Evolutionary conservation across 2,329 filamentous ascomycete genomes (phyloP).

Genomic region (Sclerotiophoma versabilis): DNA sequence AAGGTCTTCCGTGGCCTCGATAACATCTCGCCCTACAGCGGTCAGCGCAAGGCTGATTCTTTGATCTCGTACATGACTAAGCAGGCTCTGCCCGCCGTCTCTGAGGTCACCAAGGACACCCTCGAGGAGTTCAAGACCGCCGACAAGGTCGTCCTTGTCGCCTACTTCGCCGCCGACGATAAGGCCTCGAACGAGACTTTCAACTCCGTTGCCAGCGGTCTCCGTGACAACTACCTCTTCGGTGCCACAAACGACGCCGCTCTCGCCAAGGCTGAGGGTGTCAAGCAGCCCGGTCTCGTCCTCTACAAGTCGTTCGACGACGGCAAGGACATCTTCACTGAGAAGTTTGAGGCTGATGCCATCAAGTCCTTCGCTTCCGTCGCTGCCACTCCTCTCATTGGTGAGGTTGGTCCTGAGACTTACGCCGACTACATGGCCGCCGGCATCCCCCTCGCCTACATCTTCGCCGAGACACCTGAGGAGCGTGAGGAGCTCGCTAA

Average conservation of each 20-base stretch:
- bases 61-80: conserved; percentile 94
- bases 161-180: conserved; percentile 80
- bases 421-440: conserved; percentile 94
- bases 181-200: conserved; percentile 90
- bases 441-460: conserved; percentile 92
- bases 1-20: conserved; percentile 97
- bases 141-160: conserved; percentile 95
- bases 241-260: conserved; percentile 83
- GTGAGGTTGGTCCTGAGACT: conserved; percentile 95
- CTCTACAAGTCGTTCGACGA: conserved; percentile 99
- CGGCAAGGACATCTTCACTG: conserved; percentile 84
- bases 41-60: conserved; percentile 84
- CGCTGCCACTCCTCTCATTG: conserved; percentile 86
- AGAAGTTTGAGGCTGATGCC: conserved; percentile 80
- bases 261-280: conserved; percentile 87
- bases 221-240: conserved; percentile 92
- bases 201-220: conserved; percentile 72
- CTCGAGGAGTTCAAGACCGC: conserved; percentile 96
- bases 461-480: conserved; percentile 91
- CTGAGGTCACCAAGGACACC: conserved; percentile 78
- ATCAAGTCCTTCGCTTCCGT: conserved; percentile 86
- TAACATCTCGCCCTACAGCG: conserved; percentile 81
- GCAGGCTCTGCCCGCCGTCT: conserved; percentile 93
- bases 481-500: conserved; percentile 82
- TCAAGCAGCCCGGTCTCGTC: conserved; percentile 84